These are phyloP conservation scores for Mycosphaerella sp. DNA, from an alignment of 2,329 filamentous ascomycete genomes.

Conservation along the genomic window DNA sequence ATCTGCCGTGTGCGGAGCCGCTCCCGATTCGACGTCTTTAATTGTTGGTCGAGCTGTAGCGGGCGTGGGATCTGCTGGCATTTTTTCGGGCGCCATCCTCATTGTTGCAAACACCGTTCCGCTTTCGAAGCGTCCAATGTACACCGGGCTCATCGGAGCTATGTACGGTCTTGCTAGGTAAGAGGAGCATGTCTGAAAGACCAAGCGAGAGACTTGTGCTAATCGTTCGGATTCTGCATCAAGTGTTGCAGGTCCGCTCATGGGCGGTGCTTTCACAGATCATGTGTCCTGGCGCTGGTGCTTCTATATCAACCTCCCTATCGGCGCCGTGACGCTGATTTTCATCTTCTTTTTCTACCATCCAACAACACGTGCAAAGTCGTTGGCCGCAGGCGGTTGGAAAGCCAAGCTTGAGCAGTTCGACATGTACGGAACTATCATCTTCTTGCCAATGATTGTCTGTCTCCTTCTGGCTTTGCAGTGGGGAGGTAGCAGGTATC, in stretches of 20 bases:
- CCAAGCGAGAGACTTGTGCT: not conserved
- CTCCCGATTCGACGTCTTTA: conserved; percentile 45
- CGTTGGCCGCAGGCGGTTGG: conserved; percentile 31
- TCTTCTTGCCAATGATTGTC: conserved; percentile 46
- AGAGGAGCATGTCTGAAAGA: not conserved
- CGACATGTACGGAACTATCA: conserved; percentile 42
- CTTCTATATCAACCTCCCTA: conserved; percentile 47
- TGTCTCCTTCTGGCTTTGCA: conserved; percentile 47
- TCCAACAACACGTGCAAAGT: conserved; percentile 29
- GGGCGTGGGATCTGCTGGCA: conserved; percentile 47
- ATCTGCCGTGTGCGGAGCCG: conserved; percentile 47
- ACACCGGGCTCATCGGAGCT: conserved; percentile 45
- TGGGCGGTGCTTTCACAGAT: conserved; percentile 36
- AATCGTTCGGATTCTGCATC: not conserved
- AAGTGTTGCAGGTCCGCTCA: conserved; percentile 43
- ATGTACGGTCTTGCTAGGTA: conserved; percentile 45
- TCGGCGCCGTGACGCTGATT: conserved; percentile 40
- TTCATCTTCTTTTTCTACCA: conserved; percentile 36
- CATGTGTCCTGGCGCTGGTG: conserved; percentile 29
- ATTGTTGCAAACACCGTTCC: conserved; percentile 44
- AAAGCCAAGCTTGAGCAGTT: conserved; percentile 41
- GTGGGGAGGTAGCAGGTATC: conserved; percentile 46
- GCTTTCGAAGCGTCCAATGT: conserved; percentile 43
- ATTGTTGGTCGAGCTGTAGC: conserved; percentile 49
- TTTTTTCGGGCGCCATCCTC: conserved; percentile 46